These are phyloP conservation scores for Cenchrus fungigraminus DNA, from an alignment of 176 grass and related monocot genomes.

Conservation along the genomic window DNA sequence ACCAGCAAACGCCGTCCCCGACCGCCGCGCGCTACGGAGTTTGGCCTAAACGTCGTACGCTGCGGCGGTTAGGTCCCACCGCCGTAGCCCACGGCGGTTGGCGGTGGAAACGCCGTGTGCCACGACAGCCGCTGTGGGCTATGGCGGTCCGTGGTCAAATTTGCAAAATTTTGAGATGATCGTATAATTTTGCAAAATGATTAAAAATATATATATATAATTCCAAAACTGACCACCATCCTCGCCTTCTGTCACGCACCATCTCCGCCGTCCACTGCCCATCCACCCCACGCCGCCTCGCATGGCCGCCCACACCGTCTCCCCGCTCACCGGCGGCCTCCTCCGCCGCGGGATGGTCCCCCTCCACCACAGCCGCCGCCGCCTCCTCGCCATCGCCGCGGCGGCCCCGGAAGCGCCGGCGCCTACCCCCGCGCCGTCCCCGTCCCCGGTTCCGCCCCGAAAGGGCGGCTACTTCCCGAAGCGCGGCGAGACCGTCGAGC, in stretches of 20 bases:
- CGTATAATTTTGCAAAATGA: no score
- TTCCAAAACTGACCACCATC: background rate
- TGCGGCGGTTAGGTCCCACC: no score
- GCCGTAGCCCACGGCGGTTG: no score
- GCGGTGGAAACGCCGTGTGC: no score
- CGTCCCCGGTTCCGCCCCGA: conserved; percentile 4
- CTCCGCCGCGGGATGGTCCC: conserved; percentile 34
- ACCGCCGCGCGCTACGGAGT: no score
- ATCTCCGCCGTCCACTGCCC: background rate
- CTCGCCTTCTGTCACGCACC: background rate
- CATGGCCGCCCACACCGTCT: conserved; percentile 42
- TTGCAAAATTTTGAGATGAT: no score
- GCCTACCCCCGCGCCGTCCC: conserved; percentile 32
- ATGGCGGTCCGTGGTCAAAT: no score
- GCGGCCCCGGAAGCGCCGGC: conserved; percentile 35
- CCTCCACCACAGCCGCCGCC: conserved; percentile 22
- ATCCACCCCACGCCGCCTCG: conserved; percentile 18
- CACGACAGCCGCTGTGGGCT: no score
- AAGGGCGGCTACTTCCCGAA: conserved; percentile 70
- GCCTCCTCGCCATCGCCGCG: conserved; percentile 47
- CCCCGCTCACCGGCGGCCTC: conserved; percentile 38
- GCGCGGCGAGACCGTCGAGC: conserved; percentile 76
- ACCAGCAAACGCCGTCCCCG: no score
- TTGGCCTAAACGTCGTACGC: no score
- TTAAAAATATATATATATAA: no score